A percentile compares a stretch with the other conserved stretches of the same genome.
phyloP scores from a whole-genome alignment of 2,329 filamentous ascomycete genomes.

The Alternaria novae-zelandiae region DNA sequence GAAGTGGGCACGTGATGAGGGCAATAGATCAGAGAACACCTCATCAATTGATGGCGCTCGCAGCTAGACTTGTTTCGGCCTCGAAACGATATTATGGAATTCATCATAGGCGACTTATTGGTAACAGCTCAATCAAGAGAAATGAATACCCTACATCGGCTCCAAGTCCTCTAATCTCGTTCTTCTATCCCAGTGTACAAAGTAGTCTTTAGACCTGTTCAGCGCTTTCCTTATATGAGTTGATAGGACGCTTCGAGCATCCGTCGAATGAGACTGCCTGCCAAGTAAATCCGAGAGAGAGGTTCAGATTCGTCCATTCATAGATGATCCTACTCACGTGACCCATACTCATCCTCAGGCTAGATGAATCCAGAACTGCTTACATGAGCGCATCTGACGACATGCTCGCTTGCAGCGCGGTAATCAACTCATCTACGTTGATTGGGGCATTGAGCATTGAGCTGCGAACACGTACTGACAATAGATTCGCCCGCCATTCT shows the following conservation, averaged over 20 bases:
- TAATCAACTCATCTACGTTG: slow-evolving; percentile 16
- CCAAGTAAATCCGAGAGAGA: not conserved
- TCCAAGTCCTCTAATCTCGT: too few species aligned
- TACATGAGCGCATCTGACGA: slow-evolving; percentile 1
- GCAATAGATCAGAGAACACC: not conserved
- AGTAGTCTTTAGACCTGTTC: too few species aligned
- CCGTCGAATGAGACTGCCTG: not conserved
- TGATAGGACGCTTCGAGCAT: not conserved
- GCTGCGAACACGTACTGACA: slow-evolving; percentile 39
- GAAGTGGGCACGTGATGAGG: not conserved
- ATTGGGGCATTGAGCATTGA: slow-evolving; percentile 24
- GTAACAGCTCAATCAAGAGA: too few species aligned
- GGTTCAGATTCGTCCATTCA: too few species aligned
- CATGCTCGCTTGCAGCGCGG: not conserved
- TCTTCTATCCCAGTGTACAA: too few species aligned
- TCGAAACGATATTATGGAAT: not conserved
- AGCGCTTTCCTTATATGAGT: too few species aligned
- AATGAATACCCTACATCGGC: too few species aligned
- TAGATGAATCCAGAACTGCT: not conserved
- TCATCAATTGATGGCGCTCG: too few species aligned
- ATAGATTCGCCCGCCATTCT: slow-evolving; percentile 32
- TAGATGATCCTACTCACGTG: not conserved
- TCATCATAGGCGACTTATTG: too few species aligned
- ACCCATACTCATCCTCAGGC: not conserved
- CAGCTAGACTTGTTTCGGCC: not conserved